phyloP scores from a whole-genome alignment of 768 basidiomycete genomes.

The Trametes maxima region DNA sequence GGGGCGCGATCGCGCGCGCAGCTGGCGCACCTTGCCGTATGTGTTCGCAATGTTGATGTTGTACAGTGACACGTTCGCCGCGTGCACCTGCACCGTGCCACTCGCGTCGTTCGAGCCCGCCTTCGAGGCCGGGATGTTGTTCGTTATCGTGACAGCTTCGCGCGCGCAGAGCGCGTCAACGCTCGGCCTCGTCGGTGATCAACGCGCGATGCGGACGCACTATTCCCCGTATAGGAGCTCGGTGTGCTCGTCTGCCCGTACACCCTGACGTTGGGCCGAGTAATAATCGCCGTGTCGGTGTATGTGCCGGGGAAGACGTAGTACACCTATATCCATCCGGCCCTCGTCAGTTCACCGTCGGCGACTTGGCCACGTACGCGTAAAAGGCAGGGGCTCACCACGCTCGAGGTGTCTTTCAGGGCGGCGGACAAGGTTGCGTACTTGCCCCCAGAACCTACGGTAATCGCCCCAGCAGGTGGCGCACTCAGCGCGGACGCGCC shows the following conservation, averaged over 20 bases:
- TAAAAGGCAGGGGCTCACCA: conserved; percentile 10
- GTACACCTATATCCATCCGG: conserved; percentile 18
- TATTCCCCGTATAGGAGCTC: conserved; percentile 26
- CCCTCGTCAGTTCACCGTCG: background rate
- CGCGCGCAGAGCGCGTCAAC: background rate
- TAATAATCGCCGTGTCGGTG: conserved; percentile 26
- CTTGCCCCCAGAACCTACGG: conserved; percentile 26
- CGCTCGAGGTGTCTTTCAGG: conserved; percentile 27
- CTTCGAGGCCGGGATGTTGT: conserved; percentile 28
- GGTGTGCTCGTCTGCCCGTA: conserved; percentile 28
- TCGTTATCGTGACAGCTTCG: conserved; percentile 30
- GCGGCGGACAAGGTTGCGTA: conserved; percentile 24
- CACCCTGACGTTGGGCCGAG: conserved; percentile 25
- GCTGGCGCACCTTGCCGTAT: conserved; percentile 22
- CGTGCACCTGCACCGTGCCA: conserved; percentile 30
- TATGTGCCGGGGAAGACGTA: conserved; percentile 27
- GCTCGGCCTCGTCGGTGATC: conserved; percentile 11
- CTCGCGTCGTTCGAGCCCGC: conserved; percentile 31
- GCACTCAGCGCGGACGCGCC: conserved; percentile 22
- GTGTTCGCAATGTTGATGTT: conserved; percentile 32
- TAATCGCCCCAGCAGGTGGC: conserved; percentile 28
- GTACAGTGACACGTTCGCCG: conserved; percentile 28
- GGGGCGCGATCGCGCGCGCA: conserved; percentile 11
- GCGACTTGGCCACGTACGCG: background rate
- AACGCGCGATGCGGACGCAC: conserved; percentile 16